Evolutionary conservation across 306 rosid species (phyloP).

Genomic region (Biancaea sappan): DNA sequence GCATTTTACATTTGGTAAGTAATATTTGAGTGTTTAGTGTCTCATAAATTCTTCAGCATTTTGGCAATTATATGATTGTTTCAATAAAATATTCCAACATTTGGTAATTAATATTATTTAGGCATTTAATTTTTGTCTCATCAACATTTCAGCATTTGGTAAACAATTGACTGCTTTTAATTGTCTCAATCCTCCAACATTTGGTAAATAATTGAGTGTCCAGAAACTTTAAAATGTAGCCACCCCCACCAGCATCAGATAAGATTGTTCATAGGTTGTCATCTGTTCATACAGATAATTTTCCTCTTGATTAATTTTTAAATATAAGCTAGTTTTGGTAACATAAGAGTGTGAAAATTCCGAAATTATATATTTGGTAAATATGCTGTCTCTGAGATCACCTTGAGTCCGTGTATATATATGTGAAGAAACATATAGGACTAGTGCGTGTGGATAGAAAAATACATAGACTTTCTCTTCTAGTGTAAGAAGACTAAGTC

Average conservation of each 20-base stretch:
- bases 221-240: not conserved
- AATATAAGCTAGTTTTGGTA: not conserved
- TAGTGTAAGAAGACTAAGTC: not conserved
- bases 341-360: not conserved
- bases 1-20: not conserved
- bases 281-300: not conserved
- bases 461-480: not conserved
- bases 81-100: not conserved
- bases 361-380: not conserved
- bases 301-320: not conserved
- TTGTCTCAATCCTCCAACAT: not conserved
- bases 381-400: not conserved
- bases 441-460: not conserved
- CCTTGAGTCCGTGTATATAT: not conserved
- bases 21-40: not conserved
- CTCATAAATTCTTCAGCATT: not conserved
- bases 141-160: not conserved
- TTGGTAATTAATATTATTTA: not conserved
- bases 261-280: not conserved
- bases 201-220: not conserved
- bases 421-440: not conserved
- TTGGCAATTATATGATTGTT: not conserved
- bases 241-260: not conserved
- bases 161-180: not conserved
- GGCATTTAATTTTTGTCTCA: not conserved